Base-by-base conservation (phyloP, 768 basidiomycete genomes). In the Scleroderma citrinum region DNA sequence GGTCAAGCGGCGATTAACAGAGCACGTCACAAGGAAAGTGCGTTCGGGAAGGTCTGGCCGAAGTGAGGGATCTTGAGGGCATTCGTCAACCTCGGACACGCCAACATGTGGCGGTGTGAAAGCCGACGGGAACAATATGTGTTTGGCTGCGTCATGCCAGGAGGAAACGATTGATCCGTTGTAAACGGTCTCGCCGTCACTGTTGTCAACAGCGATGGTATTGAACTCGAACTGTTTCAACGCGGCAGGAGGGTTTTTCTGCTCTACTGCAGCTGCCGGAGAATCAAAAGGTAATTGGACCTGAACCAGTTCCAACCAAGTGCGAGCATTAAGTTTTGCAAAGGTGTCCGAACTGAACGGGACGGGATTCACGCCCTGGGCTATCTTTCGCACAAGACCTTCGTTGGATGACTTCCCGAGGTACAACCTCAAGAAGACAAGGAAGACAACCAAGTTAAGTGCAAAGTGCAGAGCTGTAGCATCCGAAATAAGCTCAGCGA, bases 1-100 rank as follows among this genome's bases (percentile, higher is more conserved):
- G 1, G 96, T 98, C 42, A 99, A 80, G 29, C 96, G 89, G 38
- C 85, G 83, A 71, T 97, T 98, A 66, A 96, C 93, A 6, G 84
- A 81, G 66, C 92, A 94, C 8, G 90, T 95, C 49, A 97, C 84
- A 47, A 98, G 81, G 78, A 79, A 97, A 20, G 93, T 98, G 60
- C 85, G 84, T 51, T 97, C 95, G 3, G 85, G 71, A 20, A 87
- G 63, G 58, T 96, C 92, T 12, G 96, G 96, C 36, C 87, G 90
- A 29, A 95, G 72, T 4, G 83, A 73, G 13, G 87, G 83, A 50
- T 85, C 74, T 56, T 81, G 81, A 12, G 76, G 69, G 49, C 74
- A 77, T 30, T 75, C 69, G 30, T 76, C 69, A 13, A 57, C 47
- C 36, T 61, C 60, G 2, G 63, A 47, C 3, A 60, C 49, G 10